A percentile compares a stretch with the other conserved stretches of the same genome.
Evolutionary conservation across 2,329 filamentous ascomycete genomes (phyloP).

Genomic region (Sporothrix pallida): DNA sequence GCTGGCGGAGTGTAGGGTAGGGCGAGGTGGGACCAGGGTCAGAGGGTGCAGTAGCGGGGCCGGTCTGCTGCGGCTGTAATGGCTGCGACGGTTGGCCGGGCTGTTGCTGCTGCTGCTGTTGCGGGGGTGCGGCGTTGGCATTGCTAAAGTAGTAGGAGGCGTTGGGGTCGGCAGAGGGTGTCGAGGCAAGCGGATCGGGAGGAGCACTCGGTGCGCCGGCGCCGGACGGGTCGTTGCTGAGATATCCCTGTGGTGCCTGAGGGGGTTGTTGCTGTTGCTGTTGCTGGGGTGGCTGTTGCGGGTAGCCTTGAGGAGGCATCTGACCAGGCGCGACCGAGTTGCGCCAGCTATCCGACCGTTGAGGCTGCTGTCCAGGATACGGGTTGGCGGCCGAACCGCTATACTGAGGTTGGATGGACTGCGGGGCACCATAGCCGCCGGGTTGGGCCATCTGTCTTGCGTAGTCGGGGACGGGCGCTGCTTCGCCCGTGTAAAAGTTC

Average conservation of each 20-base stretch:
- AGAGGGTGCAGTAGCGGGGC: conserved; percentile 47
- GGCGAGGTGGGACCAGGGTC: conserved; percentile 54
- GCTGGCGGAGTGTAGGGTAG: conserved; percentile 59
- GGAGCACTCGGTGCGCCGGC: conserved; percentile 35
- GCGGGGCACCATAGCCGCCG: conserved; percentile 51
- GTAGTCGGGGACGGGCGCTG: conserved; percentile 52
- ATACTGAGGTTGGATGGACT: conserved; percentile 54
- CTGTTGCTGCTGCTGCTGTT: conserved; percentile 44
- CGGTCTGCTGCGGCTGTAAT: conserved; percentile 46
- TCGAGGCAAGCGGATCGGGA: conserved; percentile 45
- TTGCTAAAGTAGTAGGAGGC: conserved; percentile 64
- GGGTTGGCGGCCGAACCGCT: conserved; percentile 44
- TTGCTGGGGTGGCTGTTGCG: conserved; percentile 36
- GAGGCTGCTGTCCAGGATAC: conserved; percentile 55
- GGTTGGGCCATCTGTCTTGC: conserved; percentile 56
- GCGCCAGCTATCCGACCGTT: conserved; percentile 60
- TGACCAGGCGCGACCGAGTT: conserved; percentile 49
- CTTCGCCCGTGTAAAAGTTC: conserved; percentile 78
- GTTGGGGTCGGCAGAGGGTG: conserved; percentile 56
- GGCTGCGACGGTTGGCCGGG: conserved; percentile 39
- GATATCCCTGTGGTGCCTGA: conserved; percentile 29
- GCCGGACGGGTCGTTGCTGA: conserved; percentile 18
- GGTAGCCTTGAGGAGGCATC: conserved; percentile 44
- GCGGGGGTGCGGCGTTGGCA: conserved; percentile 42
- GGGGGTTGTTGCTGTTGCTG: conserved; percentile 19